Evolutionary conservation across 2,329 filamentous ascomycete species (phyloP).

Genomic region (Tolypocladium inflatum): DNA sequence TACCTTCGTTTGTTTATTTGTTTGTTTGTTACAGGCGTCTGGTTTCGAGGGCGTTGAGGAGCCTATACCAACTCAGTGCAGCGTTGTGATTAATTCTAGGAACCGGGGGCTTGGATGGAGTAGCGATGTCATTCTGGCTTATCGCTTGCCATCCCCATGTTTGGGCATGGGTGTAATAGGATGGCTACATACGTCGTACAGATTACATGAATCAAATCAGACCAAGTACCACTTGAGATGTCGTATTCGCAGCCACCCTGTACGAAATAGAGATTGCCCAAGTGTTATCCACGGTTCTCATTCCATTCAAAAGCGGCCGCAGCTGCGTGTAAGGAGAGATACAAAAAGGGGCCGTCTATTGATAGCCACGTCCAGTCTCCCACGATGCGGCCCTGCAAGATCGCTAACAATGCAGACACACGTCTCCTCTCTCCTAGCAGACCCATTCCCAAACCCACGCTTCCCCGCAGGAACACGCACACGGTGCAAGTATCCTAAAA

Average conservation of each 20-base stretch:
- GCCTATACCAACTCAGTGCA: background rate
- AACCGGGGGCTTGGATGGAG: background rate
- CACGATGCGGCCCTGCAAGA: background rate
- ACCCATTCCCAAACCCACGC: background rate
- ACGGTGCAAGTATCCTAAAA: constrained; percentile 5
- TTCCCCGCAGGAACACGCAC: background rate
- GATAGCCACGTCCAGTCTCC: background rate
- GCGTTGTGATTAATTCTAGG: background rate
- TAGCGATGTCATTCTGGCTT: background rate
- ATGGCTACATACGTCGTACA: background rate
- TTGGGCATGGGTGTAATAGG: background rate
- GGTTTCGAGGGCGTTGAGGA: background rate
- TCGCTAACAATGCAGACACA: background rate
- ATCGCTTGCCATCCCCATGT: background rate
- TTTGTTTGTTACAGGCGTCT: background rate
- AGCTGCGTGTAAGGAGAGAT: background rate
- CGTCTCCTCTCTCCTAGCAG: too few relatives aligned
- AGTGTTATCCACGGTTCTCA: background rate
- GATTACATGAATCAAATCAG: background rate
- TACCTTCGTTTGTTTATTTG: background rate
- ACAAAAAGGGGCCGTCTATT: background rate
- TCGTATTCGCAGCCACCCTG: background rate
- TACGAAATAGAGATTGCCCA: background rate
- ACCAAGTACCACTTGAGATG: background rate
- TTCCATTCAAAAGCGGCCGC: background rate